phyloP scores from a whole-genome alignment of 371 early-diverging fungal species.

The Saksenaea oblongispora region DNA sequence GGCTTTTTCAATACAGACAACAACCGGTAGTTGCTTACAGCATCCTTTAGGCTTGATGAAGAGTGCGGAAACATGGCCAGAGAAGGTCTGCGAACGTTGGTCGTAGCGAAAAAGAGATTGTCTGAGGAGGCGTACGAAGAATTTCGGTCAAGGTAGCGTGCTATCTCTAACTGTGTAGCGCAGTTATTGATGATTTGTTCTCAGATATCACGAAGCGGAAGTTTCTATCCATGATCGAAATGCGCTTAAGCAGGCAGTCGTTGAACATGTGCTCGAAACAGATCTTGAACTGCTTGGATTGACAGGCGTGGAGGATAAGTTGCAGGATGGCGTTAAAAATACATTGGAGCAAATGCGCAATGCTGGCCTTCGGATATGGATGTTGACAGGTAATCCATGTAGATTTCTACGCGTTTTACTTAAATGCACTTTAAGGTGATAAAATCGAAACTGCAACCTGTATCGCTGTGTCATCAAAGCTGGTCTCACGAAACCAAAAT shows the following conservation, averaged over 20 bases:
- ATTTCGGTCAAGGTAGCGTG: slow-evolving; percentile 57
- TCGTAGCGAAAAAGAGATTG: slow-evolving; percentile 88
- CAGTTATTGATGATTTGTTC: not conserved
- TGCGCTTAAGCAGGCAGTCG: slow-evolving; percentile 68
- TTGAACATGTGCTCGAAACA: slow-evolving; percentile 74
- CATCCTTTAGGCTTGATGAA: slow-evolving; percentile 77
- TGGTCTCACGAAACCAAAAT: slow-evolving; percentile 87
- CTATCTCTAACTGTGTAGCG: not conserved
- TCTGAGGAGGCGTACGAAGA: slow-evolving; percentile 73
- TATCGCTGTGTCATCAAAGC: slow-evolving; percentile 92
- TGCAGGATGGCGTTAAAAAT: slow-evolving; percentile 94
- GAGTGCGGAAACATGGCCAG: slow-evolving; percentile 99
- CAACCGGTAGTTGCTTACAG: not conserved
- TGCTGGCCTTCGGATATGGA: slow-evolving; percentile 99
- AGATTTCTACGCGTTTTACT: not conserved
- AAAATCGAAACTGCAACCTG: slow-evolving; percentile 99
- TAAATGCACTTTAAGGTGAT: slow-evolving; percentile 69
- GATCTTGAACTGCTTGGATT: slow-evolving; percentile 95
- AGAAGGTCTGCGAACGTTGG: slow-evolving; percentile 98
- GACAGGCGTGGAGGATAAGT: slow-evolving; percentile 99
- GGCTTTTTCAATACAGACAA: not conserved
- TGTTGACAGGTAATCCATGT: slow-evolving; percentile 80
- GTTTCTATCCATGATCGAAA: slow-evolving; percentile 73
- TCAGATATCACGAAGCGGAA: slow-evolving; percentile 75
- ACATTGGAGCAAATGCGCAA: slow-evolving; percentile 94